Conservation (phyloP, 2,329 filamentous ascomycete genomes). For the Aspergillus pseudotamarii region DNA sequence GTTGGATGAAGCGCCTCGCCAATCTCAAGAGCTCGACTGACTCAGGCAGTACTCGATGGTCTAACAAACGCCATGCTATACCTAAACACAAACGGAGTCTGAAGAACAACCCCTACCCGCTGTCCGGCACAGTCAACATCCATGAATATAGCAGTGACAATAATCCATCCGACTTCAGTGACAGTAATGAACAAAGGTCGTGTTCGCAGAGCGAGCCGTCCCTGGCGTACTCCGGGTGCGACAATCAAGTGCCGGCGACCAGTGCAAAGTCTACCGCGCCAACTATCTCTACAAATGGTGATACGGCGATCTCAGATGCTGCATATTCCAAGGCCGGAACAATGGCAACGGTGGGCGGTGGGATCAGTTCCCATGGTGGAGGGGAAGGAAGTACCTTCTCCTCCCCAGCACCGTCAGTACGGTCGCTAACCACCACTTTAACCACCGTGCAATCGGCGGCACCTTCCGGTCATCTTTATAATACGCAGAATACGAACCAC, state of each 20-base stretch:
- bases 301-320: constrained; percentile 72
- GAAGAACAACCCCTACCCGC: constrained; percentile 88
- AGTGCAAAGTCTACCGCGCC: constrained; percentile 75
- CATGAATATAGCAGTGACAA: constrained; percentile 48
- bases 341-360: constrained; percentile 63
- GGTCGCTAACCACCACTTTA: constrained; percentile 66
- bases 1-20: constrained; percentile 91
- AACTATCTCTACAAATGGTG: constrained; percentile 81
- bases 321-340: constrained; percentile 83
- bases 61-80: constrained; percentile 40
- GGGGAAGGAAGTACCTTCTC: constrained; percentile 70
- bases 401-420: constrained; percentile 66
- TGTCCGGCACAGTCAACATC: constrained; percentile 66
- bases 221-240: constrained; percentile 62
- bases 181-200: constrained; percentile 56
- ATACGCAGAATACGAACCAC: constrained; percentile 34
- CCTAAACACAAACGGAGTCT: constrained; percentile 56
- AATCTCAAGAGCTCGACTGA: constrained; percentile 78
- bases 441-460: constrained; percentile 67
- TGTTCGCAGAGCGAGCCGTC: constrained; percentile 62
- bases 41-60: constrained; percentile 40
- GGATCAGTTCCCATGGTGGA: constrained; percentile 65
- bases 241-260: constrained; percentile 59
- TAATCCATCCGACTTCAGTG: constrained; percentile 54
- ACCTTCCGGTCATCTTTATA: constrained; percentile 52